Percentiles rank a stretch among this genome's conserved stretches.
These are phyloP conservation scores for Dactylella cylindrospora DNA, from an alignment of 2,329 filamentous ascomycete genomes.

Conservation along the genomic window DNA sequence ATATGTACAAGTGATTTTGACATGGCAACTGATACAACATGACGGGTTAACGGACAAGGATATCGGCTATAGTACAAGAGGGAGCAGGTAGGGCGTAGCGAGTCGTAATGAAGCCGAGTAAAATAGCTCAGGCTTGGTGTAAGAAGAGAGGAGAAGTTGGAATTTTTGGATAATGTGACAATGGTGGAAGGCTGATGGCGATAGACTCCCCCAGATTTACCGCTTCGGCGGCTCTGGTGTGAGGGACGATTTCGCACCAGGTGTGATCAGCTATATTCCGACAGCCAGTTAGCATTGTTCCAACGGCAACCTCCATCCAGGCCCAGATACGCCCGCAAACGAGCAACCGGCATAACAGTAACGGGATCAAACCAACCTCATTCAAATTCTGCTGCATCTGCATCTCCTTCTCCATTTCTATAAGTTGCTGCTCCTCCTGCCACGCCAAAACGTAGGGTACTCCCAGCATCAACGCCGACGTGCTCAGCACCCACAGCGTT, in stretches of 20 bases:
- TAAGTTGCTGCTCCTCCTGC: conserved; percentile 91
- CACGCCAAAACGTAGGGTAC: conserved; percentile 92
- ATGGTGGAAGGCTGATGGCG: too few relatives aligned
- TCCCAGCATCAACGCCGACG: conserved; percentile 82
- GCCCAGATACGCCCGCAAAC: too few relatives aligned
- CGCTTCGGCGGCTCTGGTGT: conserved; percentile 35
- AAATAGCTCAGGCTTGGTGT: neutral
- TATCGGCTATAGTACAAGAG: conserved; percentile 27
- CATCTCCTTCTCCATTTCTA: conserved; percentile 97
- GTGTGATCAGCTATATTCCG: conserved; percentile 35
- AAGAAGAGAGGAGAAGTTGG: conserved; percentile 1
- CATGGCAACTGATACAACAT: neutral
- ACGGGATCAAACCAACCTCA: conserved; percentile 62
- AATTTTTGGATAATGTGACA: too few relatives aligned
- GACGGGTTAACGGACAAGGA: neutral
- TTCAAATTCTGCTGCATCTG: conserved; percentile 89
- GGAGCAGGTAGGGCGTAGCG: neutral
- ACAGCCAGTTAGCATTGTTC: too few relatives aligned
- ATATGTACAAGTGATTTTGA: conserved; percentile 8
- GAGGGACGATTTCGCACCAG: conserved; percentile 36
- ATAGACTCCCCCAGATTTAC: conserved; percentile 5
- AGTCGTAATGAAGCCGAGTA: too few relatives aligned
- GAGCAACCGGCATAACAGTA: too few relatives aligned
- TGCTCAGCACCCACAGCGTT: conserved; percentile 86
- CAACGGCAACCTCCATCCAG: too few relatives aligned